Conservation (phyloP, 495 filamentous ascomycete genomes). For the Amorphotheca resinae region DNA sequence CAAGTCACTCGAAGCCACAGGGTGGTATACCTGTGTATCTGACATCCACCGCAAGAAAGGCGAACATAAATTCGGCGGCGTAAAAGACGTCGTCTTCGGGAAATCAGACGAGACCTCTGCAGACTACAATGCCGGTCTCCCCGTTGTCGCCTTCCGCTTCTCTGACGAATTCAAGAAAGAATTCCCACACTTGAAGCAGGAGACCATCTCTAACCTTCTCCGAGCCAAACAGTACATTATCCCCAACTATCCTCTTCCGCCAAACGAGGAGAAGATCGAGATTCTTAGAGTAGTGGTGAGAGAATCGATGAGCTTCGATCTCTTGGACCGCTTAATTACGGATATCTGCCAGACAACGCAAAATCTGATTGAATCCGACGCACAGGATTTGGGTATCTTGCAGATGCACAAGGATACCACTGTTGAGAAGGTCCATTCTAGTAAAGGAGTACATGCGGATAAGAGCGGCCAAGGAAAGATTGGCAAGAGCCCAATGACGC, state of each 20-base stretch:
- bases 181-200: conserved; percentile 55
- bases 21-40: conserved; percentile 58
- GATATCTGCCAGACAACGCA: conserved; percentile 46
- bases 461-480: conserved; percentile 13
- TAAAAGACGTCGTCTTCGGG: conserved; percentile 27
- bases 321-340: conserved; percentile 48
- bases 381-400: conserved; percentile 25
- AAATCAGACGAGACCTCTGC: conserved; percentile 37
- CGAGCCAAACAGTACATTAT: conserved; percentile 64
- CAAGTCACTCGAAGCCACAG: conserved; percentile 53
- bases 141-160: conserved; percentile 59
- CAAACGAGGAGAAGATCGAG: conserved; percentile 48
- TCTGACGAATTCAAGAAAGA: conserved; percentile 47
- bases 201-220: conserved; percentile 49
- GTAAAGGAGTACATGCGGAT: conserved; percentile 14
- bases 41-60: conserved; percentile 50
- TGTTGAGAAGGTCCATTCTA: conserved; percentile 24
- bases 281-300: conserved; percentile 59
- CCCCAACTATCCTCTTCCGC: conserved; percentile 62
- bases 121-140: conserved; percentile 54
- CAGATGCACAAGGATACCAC: conserved; percentile 14
- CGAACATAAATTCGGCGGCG: conserved; percentile 15
- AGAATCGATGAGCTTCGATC: conserved; percentile 55
- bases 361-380: conserved; percentile 32
- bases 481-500: conserved; percentile 33